Conservation (phyloP, 192 early-diverging fungal species). For the Backusella morwellensis region DNA sequence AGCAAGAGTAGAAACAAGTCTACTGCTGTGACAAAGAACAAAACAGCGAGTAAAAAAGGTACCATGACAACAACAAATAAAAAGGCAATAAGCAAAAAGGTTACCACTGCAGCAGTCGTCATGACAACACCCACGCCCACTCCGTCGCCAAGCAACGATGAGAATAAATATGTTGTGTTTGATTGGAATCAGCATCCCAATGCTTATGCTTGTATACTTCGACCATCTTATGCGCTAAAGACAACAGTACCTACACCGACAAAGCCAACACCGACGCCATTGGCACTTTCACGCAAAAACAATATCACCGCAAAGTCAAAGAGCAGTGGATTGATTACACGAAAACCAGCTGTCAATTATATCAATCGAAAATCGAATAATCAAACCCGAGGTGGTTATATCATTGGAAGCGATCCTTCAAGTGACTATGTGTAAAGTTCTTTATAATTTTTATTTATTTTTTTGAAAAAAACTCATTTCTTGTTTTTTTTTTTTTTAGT, state of each 20-base stretch:
- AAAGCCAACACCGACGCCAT: not conserved
- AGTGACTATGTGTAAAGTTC: not conserved
- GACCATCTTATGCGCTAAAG: not conserved
- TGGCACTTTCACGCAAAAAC: not conserved
- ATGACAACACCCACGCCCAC: too few relatives aligned
- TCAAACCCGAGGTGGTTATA: conserved; percentile 1
- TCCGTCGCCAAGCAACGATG: not conserved
- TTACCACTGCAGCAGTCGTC: not conserved
- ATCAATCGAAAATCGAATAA: not conserved
- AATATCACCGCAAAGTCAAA: not conserved
- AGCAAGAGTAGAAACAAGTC: not conserved
- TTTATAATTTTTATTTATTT: not conserved
- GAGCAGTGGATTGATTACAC: not conserved
- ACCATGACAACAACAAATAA: not conserved
- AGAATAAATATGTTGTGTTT: not conserved
- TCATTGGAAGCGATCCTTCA: conserved; percentile 2
- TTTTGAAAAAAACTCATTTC: not conserved
- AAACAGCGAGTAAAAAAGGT: not conserved
- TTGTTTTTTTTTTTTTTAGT: not conserved
- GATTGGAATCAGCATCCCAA: not conserved
- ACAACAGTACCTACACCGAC: not conserved
- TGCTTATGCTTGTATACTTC: not conserved
- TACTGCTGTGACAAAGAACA: not conserved
- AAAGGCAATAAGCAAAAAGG: not conserved
- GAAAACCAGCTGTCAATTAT: not conserved